Evolutionary conservation across 148 eudicot species (phyloP).

Genomic region (Rheum nobile): DNA sequence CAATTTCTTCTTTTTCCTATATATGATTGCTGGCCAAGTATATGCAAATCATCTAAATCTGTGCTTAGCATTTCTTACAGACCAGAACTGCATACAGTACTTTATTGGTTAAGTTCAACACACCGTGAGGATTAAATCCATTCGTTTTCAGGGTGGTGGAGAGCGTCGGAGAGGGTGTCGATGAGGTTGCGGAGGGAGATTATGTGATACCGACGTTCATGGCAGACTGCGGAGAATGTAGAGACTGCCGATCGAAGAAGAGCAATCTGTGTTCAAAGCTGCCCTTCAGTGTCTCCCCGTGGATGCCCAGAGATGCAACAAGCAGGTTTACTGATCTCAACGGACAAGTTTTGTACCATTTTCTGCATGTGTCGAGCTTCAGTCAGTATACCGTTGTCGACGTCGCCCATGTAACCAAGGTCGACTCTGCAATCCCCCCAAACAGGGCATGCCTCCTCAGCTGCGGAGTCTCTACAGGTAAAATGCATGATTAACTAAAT

Average conservation of each 20-base stretch:
- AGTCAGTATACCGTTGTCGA: conserved; percentile 34
- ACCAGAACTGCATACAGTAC: no score
- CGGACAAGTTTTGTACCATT: conserved; percentile 29
- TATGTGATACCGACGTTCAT: conserved; percentile 30
- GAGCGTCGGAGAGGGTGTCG: conserved; percentile 31
- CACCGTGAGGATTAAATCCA: background rate
- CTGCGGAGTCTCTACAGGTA: conserved; percentile 37
- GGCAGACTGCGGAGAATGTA: conserved; percentile 29
- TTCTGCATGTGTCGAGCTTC: conserved; percentile 28
- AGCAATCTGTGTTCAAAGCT: conserved; percentile 30
- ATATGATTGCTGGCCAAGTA: background rate
- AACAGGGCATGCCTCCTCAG: conserved; percentile 30
- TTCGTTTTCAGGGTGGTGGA: conserved; percentile 20
- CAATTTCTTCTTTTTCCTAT: background rate
- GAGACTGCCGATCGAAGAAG: conserved; percentile 27
- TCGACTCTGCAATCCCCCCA: conserved; percentile 23
- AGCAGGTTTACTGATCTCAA: conserved; percentile 25
- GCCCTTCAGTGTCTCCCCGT: conserved; percentile 21
- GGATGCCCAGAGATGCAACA: conserved; percentile 27
- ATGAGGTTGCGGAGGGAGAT: conserved; percentile 28
- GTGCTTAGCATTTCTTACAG: no score
- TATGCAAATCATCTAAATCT: background rate
- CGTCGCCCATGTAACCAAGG: conserved; percentile 21
- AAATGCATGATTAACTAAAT: background rate
- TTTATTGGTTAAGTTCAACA: no score